phyloP scores from a whole-genome alignment of 2,329 filamentous ascomycete genomes.

The Tolypocladium nubicola region DNA sequence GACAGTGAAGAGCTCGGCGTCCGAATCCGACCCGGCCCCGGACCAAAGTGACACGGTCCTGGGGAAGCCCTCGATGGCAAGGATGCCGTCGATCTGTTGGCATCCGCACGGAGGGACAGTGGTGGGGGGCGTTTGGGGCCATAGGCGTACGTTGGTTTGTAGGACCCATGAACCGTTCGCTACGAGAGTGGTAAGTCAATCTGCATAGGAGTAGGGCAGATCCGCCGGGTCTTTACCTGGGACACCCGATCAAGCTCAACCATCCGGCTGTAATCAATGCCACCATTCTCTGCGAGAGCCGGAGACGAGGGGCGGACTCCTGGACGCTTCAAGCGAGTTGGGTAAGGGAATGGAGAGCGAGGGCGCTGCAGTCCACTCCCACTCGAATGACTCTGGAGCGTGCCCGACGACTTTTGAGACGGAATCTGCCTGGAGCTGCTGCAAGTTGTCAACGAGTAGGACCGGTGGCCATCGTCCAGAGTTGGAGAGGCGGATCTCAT shows the following conservation, averaged over 20 bases:
- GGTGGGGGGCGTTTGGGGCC: constrained; percentile 25
- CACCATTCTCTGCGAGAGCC: constrained; percentile 35
- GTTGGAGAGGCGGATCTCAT: constrained; percentile 30
- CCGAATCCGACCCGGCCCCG: constrained; percentile 14
- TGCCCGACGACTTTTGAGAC: constrained; percentile 35
- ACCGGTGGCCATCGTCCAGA: constrained; percentile 35
- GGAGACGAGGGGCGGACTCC: constrained; percentile 39
- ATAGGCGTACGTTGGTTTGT: constrained; percentile 25
- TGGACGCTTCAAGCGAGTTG: constrained; percentile 44
- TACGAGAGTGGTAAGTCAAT: constrained; percentile 13
- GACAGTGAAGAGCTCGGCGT: constrained; percentile 25
- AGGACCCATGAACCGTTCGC: constrained; percentile 33
- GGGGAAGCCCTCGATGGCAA: constrained; percentile 21
- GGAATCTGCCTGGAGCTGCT: constrained; percentile 35
- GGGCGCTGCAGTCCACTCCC: constrained; percentile 35
- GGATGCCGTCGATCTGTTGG: constrained; percentile 29
- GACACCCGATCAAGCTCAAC: constrained; percentile 37
- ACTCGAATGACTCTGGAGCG: constrained; percentile 36
- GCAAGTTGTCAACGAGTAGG: constrained; percentile 45
- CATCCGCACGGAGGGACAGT: constrained; percentile 26
- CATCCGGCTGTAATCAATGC: constrained; percentile 39
- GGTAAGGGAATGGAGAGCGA: constrained; percentile 48
- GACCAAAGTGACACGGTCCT: constrained; percentile 10
- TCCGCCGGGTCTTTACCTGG: constrained; percentile 20
- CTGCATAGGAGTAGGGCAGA: not conserved